Evolutionary conservation across 176 grass and related monocot species (phyloP), one percentile per base, ranked within the genome.

Genomic region (Eleusine coracana): DNA sequence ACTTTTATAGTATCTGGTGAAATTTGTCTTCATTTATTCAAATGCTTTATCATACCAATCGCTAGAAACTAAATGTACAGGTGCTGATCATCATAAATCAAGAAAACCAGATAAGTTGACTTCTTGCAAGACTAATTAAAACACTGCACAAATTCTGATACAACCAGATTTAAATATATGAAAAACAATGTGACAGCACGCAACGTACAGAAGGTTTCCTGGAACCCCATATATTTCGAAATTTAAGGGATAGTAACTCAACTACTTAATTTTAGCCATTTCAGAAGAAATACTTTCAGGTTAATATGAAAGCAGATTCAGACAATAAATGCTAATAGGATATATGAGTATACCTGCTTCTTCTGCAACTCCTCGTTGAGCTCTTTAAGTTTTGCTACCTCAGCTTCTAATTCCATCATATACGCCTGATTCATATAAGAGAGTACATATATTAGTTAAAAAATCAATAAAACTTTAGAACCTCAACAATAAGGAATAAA

Each of bases 371-470:
- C 84, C 7, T 97, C 81, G 4, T 97, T 97, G 29, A 87, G 38
- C 46, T 89, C 91, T 83, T 97, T 97, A 58, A 97, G 91, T 68
- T 93, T 94, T 78, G 91, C 94, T 67, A 97, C 79, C 70, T 97
- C 94, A 73, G 87, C 89, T 91, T 97, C 94, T 59, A 97, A 81
- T 60, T 97, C 94, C 94, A 92, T 91, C 74, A 80, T 90, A 82
- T 97, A 97, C 29, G 89, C 83, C 94, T 94, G 74, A 46, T 59
- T 37, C 44, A 84, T 41, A 66, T 70, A 20, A 62, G 4, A 68
- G 70, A 14, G 51, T 37, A 79, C 8, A 74, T 7, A 52, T 51
- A 70, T 52, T 83, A 6, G 50, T 71, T 23, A 15, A 39, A 20
- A 42, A 60, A 44, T 74, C 1, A 0, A 3, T 20, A 16, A 0